These are phyloP conservation scores for Populus hybrid DNA, from an alignment of 441 rosid species.

Conservation along the genomic window DNA sequence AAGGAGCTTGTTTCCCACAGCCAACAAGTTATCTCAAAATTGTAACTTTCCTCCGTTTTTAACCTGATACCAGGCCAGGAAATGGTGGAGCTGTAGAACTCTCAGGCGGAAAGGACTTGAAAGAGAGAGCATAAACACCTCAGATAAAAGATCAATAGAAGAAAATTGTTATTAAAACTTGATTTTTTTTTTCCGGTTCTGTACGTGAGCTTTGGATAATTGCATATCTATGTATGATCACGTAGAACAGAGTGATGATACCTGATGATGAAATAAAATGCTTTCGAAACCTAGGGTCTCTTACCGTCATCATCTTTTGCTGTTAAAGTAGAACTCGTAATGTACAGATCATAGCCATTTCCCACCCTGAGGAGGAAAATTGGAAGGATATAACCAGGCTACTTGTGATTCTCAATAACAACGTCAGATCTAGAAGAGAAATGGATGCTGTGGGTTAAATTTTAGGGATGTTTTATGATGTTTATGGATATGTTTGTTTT, in stretches of 20 bases:
- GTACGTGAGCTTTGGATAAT: not conserved
- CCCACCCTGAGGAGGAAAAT: not conserved
- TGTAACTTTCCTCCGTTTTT: conserved; percentile 19
- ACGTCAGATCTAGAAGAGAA: not conserved
- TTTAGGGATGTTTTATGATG: not conserved
- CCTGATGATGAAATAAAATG: not conserved
- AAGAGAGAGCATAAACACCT: not conserved
- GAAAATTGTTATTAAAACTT: not conserved
- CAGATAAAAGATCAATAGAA: not conserved
- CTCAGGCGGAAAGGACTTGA: not conserved
- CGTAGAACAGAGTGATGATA: not conserved
- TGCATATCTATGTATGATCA: not conserved
- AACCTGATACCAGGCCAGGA: not conserved
- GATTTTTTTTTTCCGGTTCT: not conserved
- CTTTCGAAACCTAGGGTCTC: not conserved
- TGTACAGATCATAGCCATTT: not conserved
- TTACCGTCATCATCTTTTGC: not conserved
- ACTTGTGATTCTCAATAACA: not conserved
- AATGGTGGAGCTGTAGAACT: not conserved
- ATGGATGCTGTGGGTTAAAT: not conserved
- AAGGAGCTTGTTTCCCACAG: conserved; percentile 44
- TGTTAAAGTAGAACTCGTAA: not conserved
- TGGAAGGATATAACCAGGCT: not conserved
- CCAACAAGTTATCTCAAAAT: conserved; percentile 30
- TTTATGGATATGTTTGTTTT: too few species aligned